Evolutionary conservation across 805 yeast genomes (phyloP).

Genomic region (Lipomyces chichibuensis): DNA sequence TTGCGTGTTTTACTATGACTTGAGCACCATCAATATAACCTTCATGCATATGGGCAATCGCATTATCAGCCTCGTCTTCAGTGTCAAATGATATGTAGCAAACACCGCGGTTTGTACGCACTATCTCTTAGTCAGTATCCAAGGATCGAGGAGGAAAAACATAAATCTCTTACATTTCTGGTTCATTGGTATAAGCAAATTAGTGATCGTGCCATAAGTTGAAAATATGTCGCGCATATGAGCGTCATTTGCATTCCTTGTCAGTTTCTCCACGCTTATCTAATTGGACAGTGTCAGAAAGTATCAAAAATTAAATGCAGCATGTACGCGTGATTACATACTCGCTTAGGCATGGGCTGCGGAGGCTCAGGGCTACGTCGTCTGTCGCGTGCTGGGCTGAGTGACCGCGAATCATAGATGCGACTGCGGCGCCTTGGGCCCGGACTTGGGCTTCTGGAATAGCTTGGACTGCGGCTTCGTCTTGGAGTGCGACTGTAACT

Average conservation of each 20-base stretch:
- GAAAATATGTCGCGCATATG: slow-evolving; percentile 35
- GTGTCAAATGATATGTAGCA: slow-evolving; percentile 26
- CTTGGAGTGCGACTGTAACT: slow-evolving; percentile 13
- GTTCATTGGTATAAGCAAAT: slow-evolving; percentile 21
- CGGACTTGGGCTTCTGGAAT: slow-evolving; percentile 5
- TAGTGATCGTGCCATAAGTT: slow-evolving; percentile 23
- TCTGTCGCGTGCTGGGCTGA: slow-evolving; percentile 10
- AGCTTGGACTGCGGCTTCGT: slow-evolving; percentile 8
- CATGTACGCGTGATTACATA: background rate
- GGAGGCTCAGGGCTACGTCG: background rate
- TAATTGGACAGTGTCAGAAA: background rate
- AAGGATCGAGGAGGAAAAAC: background rate
- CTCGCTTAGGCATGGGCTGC: slow-evolving; percentile 6
- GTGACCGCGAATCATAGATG: slow-evolving; percentile 8
- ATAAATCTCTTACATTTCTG: slow-evolving; percentile 1
- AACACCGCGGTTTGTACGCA: slow-evolving; percentile 10
- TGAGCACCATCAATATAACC: slow-evolving; percentile 32
- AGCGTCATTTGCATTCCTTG: slow-evolving; percentile 25
- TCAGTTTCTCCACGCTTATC: slow-evolving; percentile 28
- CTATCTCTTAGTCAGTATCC: background rate
- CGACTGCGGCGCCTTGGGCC: slow-evolving; percentile 3
- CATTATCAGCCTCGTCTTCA: slow-evolving; percentile 27
- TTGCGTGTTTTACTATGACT: slow-evolving; percentile 20
- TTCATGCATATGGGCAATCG: slow-evolving; percentile 34
- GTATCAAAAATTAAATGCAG: background rate